A percentile compares a stretch with the other conserved stretches of the same genome.
These are phyloP conservation scores for Crithidia expoeki DNA, from an alignment of 208 protist genomes.

Conservation along the genomic window DNA sequence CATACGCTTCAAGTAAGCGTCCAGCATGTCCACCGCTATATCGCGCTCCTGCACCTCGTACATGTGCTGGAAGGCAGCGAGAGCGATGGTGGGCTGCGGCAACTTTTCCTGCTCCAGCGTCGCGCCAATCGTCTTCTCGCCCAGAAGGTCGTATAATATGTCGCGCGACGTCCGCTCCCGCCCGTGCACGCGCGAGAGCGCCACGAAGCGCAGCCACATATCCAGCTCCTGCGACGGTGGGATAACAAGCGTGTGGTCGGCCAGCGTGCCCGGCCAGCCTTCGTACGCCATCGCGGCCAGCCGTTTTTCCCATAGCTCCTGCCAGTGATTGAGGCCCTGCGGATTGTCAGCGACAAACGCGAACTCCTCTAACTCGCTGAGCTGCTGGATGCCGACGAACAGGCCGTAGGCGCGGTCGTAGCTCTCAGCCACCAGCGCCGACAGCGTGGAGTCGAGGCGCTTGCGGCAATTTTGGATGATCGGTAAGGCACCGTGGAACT, in stretches of 20 bases:
- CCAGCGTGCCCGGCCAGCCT: slow-evolving; percentile 97
- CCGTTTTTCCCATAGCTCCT: slow-evolving; percentile 87
- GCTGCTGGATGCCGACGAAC: slow-evolving; percentile 97
- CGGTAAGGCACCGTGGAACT: slow-evolving; percentile 84
- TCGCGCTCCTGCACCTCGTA: slow-evolving; percentile 85
- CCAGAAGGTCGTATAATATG: slow-evolving; percentile 87
- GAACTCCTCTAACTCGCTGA: slow-evolving; percentile 99
- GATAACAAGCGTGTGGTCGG: slow-evolving; percentile 96
- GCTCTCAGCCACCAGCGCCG: slow-evolving; percentile 96
- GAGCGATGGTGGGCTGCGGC: slow-evolving; percentile 73
- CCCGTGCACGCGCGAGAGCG: slow-evolving; percentile 91
- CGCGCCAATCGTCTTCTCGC: slow-evolving; percentile 64
- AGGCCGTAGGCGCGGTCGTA: slow-evolving; percentile 98
- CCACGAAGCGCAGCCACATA: slow-evolving; percentile 98
- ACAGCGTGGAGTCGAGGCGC: slow-evolving; percentile 94
- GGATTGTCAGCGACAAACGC: slow-evolving; percentile 71
- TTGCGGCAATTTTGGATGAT: slow-evolving; percentile 93
- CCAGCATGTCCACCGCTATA: slow-evolving; percentile 68
- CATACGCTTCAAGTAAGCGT: slow-evolving; percentile 68
- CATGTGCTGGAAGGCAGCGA: slow-evolving; percentile 85
- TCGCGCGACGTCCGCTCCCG: slow-evolving; percentile 87
- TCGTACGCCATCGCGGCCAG: slow-evolving; percentile 93
- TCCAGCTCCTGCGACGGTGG: slow-evolving; percentile 92
- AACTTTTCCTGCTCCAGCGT: slow-evolving; percentile 58
- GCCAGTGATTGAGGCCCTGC: slow-evolving; percentile 76